These are phyloP conservation scores for Pleurotus platypus DNA, from an alignment of 768 basidiomycete genomes.

Conservation along the genomic window DNA sequence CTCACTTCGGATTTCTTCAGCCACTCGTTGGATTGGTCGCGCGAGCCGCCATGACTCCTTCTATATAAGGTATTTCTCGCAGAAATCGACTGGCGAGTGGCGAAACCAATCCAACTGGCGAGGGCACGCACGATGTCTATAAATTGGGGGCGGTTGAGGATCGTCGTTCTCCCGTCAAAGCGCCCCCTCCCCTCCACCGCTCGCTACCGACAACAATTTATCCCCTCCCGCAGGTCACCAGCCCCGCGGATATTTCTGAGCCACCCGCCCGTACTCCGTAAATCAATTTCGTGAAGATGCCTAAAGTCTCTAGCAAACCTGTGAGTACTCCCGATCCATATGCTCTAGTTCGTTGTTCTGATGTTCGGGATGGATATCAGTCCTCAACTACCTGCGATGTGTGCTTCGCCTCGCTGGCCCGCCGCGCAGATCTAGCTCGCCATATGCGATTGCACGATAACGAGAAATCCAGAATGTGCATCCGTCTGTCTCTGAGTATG, in stretches of 20 bases:
- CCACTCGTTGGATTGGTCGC: background rate
- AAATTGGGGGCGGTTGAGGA: background rate
- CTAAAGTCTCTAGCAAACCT: constrained; percentile 2
- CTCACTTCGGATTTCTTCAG: constrained; percentile 7
- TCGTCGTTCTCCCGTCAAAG: background rate
- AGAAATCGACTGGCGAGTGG: constrained; percentile 1
- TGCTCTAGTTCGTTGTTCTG: background rate
- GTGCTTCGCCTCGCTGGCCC: constrained; percentile 15
- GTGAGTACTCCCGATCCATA: background rate
- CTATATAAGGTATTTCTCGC: background rate
- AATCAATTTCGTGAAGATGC: background rate
- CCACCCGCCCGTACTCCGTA: too few species aligned
- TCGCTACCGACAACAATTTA: background rate
- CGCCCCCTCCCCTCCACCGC: background rate
- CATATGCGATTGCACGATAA: constrained; percentile 17
- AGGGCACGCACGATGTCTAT: constrained; percentile 2
- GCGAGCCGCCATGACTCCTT: background rate
- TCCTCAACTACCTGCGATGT: constrained; percentile 6
- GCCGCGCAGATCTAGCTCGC: constrained; percentile 16
- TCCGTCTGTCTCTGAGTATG: background rate
- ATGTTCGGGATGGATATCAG: background rate
- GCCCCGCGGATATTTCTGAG: background rate
- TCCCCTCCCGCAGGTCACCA: background rate
- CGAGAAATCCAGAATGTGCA: constrained; percentile 12
- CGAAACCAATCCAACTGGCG: constrained; percentile 7